phyloP scores from a whole-genome alignment of 306 rosid genomes.

The Vicia villosa region DNA sequence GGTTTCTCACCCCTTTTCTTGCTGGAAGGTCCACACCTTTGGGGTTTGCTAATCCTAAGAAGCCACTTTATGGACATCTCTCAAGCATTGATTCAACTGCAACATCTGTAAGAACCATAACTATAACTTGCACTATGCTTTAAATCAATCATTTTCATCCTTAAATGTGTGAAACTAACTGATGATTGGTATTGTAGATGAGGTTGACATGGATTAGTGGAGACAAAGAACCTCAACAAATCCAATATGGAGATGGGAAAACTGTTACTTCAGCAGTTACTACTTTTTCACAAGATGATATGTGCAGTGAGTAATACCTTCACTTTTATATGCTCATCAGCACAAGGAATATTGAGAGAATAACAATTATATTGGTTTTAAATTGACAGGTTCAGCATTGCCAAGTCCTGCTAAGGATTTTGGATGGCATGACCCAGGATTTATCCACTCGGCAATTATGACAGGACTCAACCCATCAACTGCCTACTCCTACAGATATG shows the following conservation, averaged over 20 bases:
- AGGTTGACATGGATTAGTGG: constrained; percentile 93
- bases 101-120: constrained; percentile 51
- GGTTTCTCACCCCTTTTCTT: constrained; percentile 66
- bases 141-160: no score
- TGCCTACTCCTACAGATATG: constrained; percentile 63
- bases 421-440: constrained; percentile 98
- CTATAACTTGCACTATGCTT: neutral
- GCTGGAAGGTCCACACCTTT: constrained; percentile 48
- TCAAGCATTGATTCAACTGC: constrained; percentile 71
- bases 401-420: constrained; percentile 90
- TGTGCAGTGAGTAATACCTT: constrained; percentile 69
- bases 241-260: constrained; percentile 62
- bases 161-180: no score
- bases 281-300: constrained; percentile 69
- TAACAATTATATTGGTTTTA: no score
- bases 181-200: constrained; percentile 55
- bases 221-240: constrained; percentile 61
- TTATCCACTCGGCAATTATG: constrained; percentile 83
- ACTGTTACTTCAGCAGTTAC: constrained; percentile 54
- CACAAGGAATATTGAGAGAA: neutral
- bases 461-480: constrained; percentile 74
- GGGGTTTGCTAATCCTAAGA: constrained; percentile 64
- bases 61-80: constrained; percentile 70
- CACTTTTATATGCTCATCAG: neutral
- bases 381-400: constrained; percentile 41